These are phyloP conservation scores for Neospermospora avenae DNA, from an alignment of 2,329 filamentous ascomycete genomes.

Conservation along the genomic window DNA sequence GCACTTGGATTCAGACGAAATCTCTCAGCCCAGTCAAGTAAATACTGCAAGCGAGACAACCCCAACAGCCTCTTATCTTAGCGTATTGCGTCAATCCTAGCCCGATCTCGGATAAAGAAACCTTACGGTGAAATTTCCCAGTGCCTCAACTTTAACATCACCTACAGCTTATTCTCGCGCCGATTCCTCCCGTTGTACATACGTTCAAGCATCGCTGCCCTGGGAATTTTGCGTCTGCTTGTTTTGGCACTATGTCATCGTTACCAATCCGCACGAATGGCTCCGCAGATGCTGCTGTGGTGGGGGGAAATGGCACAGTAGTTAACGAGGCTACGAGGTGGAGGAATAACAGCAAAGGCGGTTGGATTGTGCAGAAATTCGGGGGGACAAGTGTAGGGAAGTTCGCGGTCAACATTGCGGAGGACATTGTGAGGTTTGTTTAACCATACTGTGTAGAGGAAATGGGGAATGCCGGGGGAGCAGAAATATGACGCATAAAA, in stretches of 20 bases:
- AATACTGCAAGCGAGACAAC: too few relatives aligned
- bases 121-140: neutral
- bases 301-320: conserved; percentile 4
- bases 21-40: too few relatives aligned
- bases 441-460: neutral
- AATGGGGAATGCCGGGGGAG: neutral
- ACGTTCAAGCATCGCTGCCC: neutral
- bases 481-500: conserved; percentile 10
- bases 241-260: conserved; percentile 4
- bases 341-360: conserved; percentile 34
- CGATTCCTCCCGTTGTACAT: neutral
- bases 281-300: neutral
- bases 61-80: conserved; percentile 1
- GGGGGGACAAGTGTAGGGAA: conserved; percentile 95
- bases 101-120: conserved; percentile 7
- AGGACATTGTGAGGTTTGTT: conserved; percentile 63
- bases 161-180: neutral
- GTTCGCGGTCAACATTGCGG: conserved; percentile 73
- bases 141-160: conserved; percentile 3
- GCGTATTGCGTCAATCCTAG: neutral
- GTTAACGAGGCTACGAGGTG: conserved; percentile 8
- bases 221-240: neutral
- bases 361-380: conserved; percentile 92
- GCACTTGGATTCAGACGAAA: too few relatives aligned
- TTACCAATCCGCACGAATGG: conserved; percentile 4